Percentiles rank a stretch among this genome's conserved stretches.
Conservation (phyloP, 73 alveolate species). For the Tetrahymena thermophila region DNA sequence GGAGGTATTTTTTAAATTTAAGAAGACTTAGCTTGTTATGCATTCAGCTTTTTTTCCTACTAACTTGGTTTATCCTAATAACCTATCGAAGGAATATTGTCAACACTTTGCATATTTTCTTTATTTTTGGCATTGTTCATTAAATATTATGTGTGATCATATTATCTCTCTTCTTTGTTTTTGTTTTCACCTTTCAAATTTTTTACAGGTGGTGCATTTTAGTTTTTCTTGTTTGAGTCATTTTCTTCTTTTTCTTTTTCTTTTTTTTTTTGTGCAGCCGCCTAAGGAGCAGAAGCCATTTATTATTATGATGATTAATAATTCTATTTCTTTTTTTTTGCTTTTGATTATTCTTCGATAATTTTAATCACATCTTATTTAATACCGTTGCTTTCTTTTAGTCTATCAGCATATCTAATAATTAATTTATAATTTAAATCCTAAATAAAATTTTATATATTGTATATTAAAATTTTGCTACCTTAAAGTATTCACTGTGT, state of each 20-base stretch:
- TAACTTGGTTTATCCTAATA: not conserved
- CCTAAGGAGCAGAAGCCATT: not conserved
- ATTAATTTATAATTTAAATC: too few relatives aligned
- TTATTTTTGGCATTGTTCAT: not conserved
- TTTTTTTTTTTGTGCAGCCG: slow-evolving; percentile 20
- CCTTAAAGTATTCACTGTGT: slow-evolving; percentile 75
- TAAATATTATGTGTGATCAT: not conserved
- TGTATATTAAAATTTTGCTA: not conserved
- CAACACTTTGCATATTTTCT: not conserved
- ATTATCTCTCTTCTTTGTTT: not conserved
- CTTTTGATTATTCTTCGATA: not conserved
- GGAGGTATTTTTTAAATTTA: not conserved
- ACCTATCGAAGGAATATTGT: not conserved
- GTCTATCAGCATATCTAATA: slow-evolving; percentile 74
- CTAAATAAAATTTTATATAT: too few relatives aligned
- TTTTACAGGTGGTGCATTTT: not conserved
- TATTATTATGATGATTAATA: not conserved
- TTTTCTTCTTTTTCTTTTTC: slow-evolving; percentile 26
- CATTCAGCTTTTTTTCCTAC: not conserved
- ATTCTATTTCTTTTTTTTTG: not conserved
- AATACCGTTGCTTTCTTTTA: slow-evolving; percentile 31
- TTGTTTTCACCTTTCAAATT: not conserved
- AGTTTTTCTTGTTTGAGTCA: slow-evolving; percentile 27
- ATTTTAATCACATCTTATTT: not conserved
- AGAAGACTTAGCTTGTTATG: not conserved